These are phyloP conservation scores for Xerophyta viscosa DNA, from an alignment of 106 monocot genomes.

Conservation along the genomic window DNA sequence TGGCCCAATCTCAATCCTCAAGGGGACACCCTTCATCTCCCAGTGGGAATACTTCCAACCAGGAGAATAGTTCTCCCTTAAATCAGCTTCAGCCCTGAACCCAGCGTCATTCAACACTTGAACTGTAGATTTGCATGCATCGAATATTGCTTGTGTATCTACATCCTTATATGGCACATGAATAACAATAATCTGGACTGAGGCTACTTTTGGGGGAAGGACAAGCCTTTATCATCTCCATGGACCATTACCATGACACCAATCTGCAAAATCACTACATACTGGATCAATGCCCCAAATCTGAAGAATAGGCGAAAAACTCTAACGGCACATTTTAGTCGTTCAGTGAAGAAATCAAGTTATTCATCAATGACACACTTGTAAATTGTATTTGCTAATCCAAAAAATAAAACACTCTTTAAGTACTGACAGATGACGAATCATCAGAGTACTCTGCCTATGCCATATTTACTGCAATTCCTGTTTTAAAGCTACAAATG, in stretches of 20 bases:
- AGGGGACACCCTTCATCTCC: constrained; percentile 90
- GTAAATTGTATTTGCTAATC: no score
- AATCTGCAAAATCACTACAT: no score
- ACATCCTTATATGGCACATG: constrained; percentile 94
- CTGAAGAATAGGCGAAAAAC: no score
- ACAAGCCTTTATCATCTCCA: constrained; percentile 94
- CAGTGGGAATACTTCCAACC: constrained; percentile 98
- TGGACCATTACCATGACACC: constrained; percentile 98
- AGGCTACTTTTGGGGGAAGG: constrained; percentile 85
- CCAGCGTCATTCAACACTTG: constrained; percentile 45
- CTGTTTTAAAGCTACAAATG: no score
- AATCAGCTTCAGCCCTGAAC: constrained; percentile 64
- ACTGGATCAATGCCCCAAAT: no score
- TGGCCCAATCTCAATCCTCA: constrained; percentile 95
- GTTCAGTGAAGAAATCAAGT: no score
- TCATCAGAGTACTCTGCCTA: no score
- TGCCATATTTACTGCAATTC: no score
- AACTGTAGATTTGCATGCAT: constrained; percentile 61
- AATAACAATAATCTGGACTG: constrained; percentile 68
- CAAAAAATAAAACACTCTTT: no score
- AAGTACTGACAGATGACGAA: no score
- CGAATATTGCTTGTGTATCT: constrained; percentile 61
- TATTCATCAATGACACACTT: no score
- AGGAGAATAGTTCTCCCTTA: constrained; percentile 90
- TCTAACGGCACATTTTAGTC: no score